Evolutionary conservation across 1,284 basidiomycete species (phyloP).

Genomic region (Malassezia arunalokei): DNA sequence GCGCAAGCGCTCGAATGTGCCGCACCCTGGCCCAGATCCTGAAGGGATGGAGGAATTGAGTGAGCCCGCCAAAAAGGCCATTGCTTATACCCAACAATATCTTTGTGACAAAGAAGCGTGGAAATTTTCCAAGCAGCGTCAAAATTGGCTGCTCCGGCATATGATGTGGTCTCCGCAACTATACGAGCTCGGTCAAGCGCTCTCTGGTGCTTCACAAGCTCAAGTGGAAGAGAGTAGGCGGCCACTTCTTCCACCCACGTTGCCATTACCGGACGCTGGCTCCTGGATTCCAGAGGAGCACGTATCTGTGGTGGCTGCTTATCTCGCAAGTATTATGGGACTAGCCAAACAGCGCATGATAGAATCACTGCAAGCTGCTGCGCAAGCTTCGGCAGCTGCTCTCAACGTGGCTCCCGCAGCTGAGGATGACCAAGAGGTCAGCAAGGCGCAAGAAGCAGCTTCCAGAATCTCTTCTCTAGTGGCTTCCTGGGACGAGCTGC

Average conservation of each 20-base stretch:
- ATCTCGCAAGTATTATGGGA: conserved; percentile 12
- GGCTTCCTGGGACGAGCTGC: background rate
- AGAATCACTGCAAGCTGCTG: background rate
- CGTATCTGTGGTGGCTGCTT: conserved; percentile 11
- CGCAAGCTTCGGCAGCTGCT: background rate
- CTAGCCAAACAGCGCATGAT: background rate
- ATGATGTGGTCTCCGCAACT: conserved; percentile 10
- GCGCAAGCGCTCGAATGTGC: conserved; percentile 6
- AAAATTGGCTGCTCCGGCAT: conserved; percentile 18
- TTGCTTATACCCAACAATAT: conserved; percentile 16
- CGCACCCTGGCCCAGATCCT: conserved; percentile 7
- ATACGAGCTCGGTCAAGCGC: background rate
- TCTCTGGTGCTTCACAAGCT: background rate
- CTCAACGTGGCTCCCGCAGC: background rate
- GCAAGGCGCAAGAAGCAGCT: background rate
- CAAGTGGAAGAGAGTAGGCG: background rate
- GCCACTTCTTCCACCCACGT: background rate
- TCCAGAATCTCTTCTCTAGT: background rate
- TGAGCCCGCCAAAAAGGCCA: conserved; percentile 10
- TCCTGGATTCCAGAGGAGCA: conserved; percentile 8
- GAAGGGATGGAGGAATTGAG: background rate
- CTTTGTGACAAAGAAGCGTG: conserved; percentile 6
- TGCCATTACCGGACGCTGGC: conserved; percentile 8
- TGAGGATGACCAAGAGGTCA: too few species aligned
- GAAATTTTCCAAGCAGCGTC: conserved; percentile 22